Evolutionary conservation across 2,329 filamentous ascomycete genomes (phyloP).

Genomic region (Xylariales sp.): DNA sequence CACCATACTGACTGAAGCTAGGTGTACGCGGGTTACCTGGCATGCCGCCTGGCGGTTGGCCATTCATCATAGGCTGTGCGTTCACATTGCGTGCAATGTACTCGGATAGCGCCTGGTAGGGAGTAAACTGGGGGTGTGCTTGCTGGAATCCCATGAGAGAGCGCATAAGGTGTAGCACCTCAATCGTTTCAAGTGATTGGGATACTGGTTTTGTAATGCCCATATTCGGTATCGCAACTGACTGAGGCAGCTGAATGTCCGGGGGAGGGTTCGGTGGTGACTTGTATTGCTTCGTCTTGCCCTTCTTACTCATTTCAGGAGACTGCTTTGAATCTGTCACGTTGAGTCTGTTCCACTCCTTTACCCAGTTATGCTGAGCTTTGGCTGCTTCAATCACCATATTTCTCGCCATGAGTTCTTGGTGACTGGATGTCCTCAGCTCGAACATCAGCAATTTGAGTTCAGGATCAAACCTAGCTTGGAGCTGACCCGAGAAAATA

Average conservation of each 20-base stretch:
- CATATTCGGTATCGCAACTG: conserved; percentile 50
- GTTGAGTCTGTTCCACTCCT: conserved; percentile 61
- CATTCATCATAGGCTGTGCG: conserved; percentile 37
- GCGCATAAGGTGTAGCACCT: conserved; percentile 47
- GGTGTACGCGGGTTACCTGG: conserved; percentile 48
- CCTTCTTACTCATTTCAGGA: conserved; percentile 65
- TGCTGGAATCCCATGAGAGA: conserved; percentile 58
- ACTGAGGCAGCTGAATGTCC: conserved; percentile 57
- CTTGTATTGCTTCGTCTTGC: conserved; percentile 54
- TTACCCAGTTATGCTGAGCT: conserved; percentile 59
- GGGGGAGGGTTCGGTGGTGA: conserved; percentile 56
- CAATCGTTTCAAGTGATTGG: conserved; percentile 63
- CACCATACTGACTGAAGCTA: conserved; percentile 53
- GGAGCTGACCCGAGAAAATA: conserved; percentile 71
- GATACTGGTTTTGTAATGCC: conserved; percentile 58
- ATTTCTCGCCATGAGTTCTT: conserved; percentile 77
- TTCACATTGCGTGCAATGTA: conserved; percentile 49
- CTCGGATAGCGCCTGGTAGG: conserved; percentile 56
- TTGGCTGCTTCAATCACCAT: conserved; percentile 58
- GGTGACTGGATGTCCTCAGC: conserved; percentile 70
- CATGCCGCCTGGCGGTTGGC: conserved; percentile 35
- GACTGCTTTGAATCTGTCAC: conserved; percentile 53
- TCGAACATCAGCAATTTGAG: conserved; percentile 84
- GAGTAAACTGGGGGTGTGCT: conserved; percentile 46
- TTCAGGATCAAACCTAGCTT: conserved; percentile 72